phyloP scores from a whole-genome alignment of 75 land plant species.

The Adiantum capillusveneris region DNA sequence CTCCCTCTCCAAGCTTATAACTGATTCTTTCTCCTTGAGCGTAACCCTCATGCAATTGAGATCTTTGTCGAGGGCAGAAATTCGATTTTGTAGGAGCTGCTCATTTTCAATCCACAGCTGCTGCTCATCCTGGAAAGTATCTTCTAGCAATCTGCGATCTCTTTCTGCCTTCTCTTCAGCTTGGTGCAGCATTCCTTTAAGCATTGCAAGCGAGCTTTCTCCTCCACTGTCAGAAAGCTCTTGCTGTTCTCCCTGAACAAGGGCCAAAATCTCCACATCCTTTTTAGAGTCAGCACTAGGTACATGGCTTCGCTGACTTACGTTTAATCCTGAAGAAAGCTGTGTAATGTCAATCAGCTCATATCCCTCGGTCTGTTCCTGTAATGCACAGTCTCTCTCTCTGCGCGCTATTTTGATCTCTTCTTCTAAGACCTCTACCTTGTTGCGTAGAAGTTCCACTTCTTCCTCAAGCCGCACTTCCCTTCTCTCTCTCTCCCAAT shows the following conservation, averaged over 20 bases:
- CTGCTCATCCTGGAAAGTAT: slow-evolving; percentile 15
- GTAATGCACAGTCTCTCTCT: slow-evolving; percentile 17
- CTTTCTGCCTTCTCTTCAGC: slow-evolving; percentile 23
- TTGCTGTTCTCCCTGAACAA: slow-evolving; percentile 3
- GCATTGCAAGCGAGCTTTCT: slow-evolving; percentile 8
- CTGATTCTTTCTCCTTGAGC: slow-evolving; percentile 20
- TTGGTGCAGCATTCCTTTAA: slow-evolving; percentile 17
- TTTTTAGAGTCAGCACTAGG: not conserved
- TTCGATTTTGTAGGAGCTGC: slow-evolving; percentile 16
- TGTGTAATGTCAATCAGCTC: not conserved
- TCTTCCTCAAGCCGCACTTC: slow-evolving; percentile 28
- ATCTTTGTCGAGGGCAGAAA: slow-evolving; percentile 22
- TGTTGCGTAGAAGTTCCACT: slow-evolving; percentile 16
- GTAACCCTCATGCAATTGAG: slow-evolving; percentile 4
- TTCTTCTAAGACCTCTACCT: slow-evolving; percentile 20
- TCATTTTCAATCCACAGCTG: slow-evolving; percentile 13
- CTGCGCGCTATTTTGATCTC: slow-evolving; percentile 21
- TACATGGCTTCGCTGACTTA: not conserved
- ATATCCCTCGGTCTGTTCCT: slow-evolving; percentile 6
- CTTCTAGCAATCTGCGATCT: slow-evolving; percentile 14
- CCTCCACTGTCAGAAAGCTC: slow-evolving; percentile 1
- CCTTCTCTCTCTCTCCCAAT: slow-evolving; percentile 27
- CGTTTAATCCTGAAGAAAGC: not conserved
- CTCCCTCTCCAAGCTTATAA: slow-evolving; percentile 14
- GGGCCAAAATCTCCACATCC: too few species aligned